phyloP scores from a whole-genome alignment of 1,139 yeast genomes.

The Geotrichum reessii region DNA sequence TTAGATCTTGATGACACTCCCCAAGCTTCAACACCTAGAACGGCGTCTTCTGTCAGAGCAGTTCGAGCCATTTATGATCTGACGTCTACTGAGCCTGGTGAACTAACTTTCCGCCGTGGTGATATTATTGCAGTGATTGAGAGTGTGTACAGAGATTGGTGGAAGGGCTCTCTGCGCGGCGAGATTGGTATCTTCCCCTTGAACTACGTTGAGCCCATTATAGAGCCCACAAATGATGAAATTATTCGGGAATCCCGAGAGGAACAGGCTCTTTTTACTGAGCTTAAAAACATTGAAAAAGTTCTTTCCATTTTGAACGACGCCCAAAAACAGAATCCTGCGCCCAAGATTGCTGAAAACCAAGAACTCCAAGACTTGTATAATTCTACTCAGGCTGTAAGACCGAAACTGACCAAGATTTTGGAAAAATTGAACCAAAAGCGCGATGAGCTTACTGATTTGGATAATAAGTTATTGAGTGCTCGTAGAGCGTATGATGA shows the following conservation, averaged over 20 bases:
- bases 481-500: conserved; percentile 69
- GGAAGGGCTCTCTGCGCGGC: conserved; percentile 84
- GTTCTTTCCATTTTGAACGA: conserved; percentile 55
- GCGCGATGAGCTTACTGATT: conserved; percentile 62
- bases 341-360: conserved; percentile 36
- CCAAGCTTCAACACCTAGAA: conserved; percentile 15
- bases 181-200: conserved; percentile 86
- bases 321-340: conserved; percentile 24
- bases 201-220: conserved; percentile 80
- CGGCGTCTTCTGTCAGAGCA: conserved; percentile 48
- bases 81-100: conserved; percentile 50
- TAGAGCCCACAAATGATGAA: conserved; percentile 58
- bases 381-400: conserved; percentile 61
- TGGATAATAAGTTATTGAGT: conserved; percentile 60
- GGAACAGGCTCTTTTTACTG: conserved; percentile 45
- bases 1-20: background rate
- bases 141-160: conserved; percentile 90
- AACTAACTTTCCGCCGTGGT: conserved; percentile 39
- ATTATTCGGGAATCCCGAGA: conserved; percentile 40
- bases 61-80: conserved; percentile 86
- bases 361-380: conserved; percentile 53
- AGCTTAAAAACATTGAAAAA: conserved; percentile 55
- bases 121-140: conserved; percentile 71
- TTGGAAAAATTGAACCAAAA: conserved; percentile 71
- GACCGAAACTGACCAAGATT: conserved; percentile 65